phyloP scores from a whole-genome alignment of 805 yeast species.

The Trichomonascus vanleenenianus region DNA sequence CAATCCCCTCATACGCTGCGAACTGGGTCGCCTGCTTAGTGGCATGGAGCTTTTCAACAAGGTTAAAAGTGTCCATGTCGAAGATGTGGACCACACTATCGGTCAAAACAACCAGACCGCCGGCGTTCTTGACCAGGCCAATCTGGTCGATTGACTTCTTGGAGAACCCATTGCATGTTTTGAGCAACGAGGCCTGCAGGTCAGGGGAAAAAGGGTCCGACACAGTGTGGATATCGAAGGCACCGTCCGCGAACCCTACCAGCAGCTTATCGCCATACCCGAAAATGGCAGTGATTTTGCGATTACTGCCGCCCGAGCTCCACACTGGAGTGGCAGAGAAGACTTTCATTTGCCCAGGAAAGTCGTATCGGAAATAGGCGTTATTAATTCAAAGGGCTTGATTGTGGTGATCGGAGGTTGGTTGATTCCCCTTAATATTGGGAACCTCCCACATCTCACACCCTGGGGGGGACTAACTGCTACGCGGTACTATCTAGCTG shows the following conservation, averaged over 20 bases:
- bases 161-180: slow-evolving; percentile 17
- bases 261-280: slow-evolving; percentile 22
- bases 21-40: slow-evolving; percentile 30
- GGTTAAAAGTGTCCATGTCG: slow-evolving; percentile 25
- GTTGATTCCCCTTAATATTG: neutral
- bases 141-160: slow-evolving; percentile 27
- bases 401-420: too few relatives aligned
- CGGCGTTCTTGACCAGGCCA: slow-evolving; percentile 27
- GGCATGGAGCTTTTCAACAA: slow-evolving; percentile 28
- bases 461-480: too few relatives aligned
- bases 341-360: too few relatives aligned
- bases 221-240: slow-evolving; percentile 19
- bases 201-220: slow-evolving; percentile 17
- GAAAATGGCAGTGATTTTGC: slow-evolving; percentile 13
- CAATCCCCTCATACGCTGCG: slow-evolving; percentile 15
- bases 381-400: neutral
- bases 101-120: slow-evolving; percentile 27
- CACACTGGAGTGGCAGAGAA: neutral
- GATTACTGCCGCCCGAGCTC: neutral
- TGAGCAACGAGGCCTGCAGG: slow-evolving; percentile 12
- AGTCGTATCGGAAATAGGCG: neutral
- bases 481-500: neutral
- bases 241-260: slow-evolving; percentile 25
- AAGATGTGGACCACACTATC: slow-evolving; percentile 28
- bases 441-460: too few relatives aligned